These are phyloP conservation scores for Fusarium poae DNA, from an alignment of 2,329 filamentous ascomycete genomes.

Conservation along the genomic window DNA sequence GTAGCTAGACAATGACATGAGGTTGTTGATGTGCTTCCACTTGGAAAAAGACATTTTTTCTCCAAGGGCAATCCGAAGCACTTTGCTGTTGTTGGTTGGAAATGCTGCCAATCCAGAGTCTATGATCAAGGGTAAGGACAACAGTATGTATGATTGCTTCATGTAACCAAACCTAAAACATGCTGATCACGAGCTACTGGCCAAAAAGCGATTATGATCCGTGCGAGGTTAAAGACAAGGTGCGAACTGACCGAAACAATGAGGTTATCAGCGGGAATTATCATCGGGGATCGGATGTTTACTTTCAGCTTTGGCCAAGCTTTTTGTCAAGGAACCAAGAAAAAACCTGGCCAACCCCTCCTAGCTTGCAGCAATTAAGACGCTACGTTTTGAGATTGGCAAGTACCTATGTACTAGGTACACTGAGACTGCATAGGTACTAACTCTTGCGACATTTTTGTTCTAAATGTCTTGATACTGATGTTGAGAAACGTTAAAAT, in stretches of 20 bases:
- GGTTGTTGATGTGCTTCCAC: neutral
- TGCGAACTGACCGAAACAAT: neutral
- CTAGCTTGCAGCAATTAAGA: conserved; percentile 16
- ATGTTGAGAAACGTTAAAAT: neutral
- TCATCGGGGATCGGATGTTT: conserved; percentile 12
- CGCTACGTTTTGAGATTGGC: neutral
- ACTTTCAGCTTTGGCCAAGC: conserved; percentile 25
- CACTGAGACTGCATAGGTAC: neutral
- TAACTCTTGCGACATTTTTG: neutral
- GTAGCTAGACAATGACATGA: neutral
- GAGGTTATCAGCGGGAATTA: neutral
- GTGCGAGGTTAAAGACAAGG: neutral
- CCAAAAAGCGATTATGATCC: neutral
- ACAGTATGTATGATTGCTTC: neutral
- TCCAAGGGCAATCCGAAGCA: neutral
- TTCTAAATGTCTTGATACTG: neutral
- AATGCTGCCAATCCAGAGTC: no score
- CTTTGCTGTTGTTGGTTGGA: neutral
- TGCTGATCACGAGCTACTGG: neutral
- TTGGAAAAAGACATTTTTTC: neutral
- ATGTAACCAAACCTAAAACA: neutral
- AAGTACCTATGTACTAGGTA: neutral
- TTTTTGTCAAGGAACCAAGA: conserved; percentile 22
- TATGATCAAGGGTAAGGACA: neutral
- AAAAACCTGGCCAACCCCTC: conserved; percentile 39